Base-by-base conservation (phyloP, 345 rosid genomes). In the Lumnitzera littorea region DNA sequence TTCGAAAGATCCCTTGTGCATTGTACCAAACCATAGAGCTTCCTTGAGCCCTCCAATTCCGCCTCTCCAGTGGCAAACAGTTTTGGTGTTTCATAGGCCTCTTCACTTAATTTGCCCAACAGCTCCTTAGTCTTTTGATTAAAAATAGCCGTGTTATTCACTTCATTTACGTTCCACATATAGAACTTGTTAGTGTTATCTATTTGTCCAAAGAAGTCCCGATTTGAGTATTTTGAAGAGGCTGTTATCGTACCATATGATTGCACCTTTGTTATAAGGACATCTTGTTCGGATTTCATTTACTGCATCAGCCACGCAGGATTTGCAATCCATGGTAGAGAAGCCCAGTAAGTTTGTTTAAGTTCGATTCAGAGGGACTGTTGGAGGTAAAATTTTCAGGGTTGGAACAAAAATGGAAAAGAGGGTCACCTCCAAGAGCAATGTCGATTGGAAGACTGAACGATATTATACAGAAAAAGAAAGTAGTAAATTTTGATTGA, bases 231-330 rank as follows among this genome's bases (percentile, higher is more conserved):
- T 78, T 89, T 20, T 86, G 61, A 89, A 55, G 24, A 84, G 66
- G 64, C 96, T 86, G 51, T 81, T 43, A 25, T 86, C 88, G 49
- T 79, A 82, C 82, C 83, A 79, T 27, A 84, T 68, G 54, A 80
- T 53, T 3, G 77, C 86, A 1, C 68, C 76, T 59, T 75, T 82
- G 76, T 78, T 59, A 61, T 27, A 12, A 0, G 91, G 88, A 65
- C 91, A 86, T 25, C 57, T 70, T 55, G 48, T 59, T 56, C 66
- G 66, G 67, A 89, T 76, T 67, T 80, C 79, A 0, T 74, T 55
- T 48, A 73, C 67, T 5, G 88, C 88, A 0, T 77, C 65, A 0
- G 66, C 67, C 6, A 81, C 55, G 23, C 91, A 86, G 29, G 83
- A 51, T 50, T 67, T 65, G 70, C 94, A 89, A 14, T 77, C 80